Percentiles rank a stretch among this genome's conserved stretches.
These are phyloP conservation scores for Aspergillus quadrilineatus DNA, from an alignment of 2,329 filamentous ascomycete genomes.

Conservation along the genomic window DNA sequence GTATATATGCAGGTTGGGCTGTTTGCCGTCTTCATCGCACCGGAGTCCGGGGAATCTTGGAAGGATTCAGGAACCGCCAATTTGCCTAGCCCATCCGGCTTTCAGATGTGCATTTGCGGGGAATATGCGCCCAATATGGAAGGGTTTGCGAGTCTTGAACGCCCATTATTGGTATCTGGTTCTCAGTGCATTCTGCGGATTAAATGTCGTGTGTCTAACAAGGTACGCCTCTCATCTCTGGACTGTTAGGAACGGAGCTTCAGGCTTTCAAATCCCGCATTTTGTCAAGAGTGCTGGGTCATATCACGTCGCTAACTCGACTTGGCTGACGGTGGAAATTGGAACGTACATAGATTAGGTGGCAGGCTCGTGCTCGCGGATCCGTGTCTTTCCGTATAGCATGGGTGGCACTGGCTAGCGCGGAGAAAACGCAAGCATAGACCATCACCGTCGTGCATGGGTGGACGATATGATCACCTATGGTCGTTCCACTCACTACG, in stretches of 20 bases:
- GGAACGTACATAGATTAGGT: neutral
- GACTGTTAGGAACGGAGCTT: neutral
- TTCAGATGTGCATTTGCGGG: neutral
- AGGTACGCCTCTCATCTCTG: neutral
- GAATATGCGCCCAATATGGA: slow-evolving; percentile 2
- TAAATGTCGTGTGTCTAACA: neutral
- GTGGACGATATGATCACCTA: no score
- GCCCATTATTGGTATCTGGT: neutral
- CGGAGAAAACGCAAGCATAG: slow-evolving; percentile 1
- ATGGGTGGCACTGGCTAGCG: neutral
- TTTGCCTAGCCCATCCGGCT: neutral
- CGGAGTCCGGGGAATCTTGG: neutral
- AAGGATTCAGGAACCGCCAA: slow-evolving; percentile 7
- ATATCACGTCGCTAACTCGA: neutral
- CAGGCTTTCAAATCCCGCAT: neutral
- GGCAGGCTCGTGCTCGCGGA: neutral
- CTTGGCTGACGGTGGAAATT: neutral
- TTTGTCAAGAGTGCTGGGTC: neutral
- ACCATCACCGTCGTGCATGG: neutral
- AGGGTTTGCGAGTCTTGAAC: slow-evolving; percentile 8
- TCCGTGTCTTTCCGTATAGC: neutral
- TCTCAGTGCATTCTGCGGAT: neutral
- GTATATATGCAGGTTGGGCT: neutral
- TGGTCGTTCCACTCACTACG: neutral
- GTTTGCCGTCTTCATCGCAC: neutral